Base-by-base conservation (phyloP, 2,329 filamentous ascomycete genomes). In the Paracoccidioides lutzii region DNA sequence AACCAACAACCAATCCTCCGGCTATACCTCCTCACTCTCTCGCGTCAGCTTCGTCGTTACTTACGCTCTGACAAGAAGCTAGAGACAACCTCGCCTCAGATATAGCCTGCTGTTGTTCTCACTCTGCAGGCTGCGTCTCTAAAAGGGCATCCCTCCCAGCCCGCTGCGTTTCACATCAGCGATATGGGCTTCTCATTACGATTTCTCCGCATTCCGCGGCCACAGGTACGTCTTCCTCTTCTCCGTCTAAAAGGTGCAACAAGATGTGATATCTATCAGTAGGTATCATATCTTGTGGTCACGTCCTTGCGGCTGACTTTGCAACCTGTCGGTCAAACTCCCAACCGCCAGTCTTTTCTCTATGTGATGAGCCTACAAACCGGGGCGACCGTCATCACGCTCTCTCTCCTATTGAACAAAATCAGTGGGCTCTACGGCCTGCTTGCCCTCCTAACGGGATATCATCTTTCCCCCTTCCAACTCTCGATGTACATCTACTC, bases 401-500 rank as follows among this genome's bases (percentile, higher is more conserved):
- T 93, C 59, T 83, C 87, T 9, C 81, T 95, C 60, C 78, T 94
- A 55, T 84, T 96, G 74, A 96, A 96, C 78, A 95, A 95, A 72
- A 81, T 90, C 62, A 91, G 88, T 52, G 90, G 90, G 57, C 78
- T 95, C 62, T 96, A 95, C 72, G 90, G 90, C 61, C 78, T 96
- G 45, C 84, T 96, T 62, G 90, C 90, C 57, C 81, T 95, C 62
- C 77, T 95, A 61, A 95, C 90, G 30, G 91, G 91, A 67, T 90
- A 88, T 71, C 78, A 85, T 63, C 82, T 95, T 59, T 90, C 88
- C 54, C 78, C 83, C 35, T 79, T 93, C 30, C 91, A 96, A 71
- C 79, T 95, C 56, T 87, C 86, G 57, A 93, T 94, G 78, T 96
- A 95, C 77, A 78, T 95, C 51, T 95, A 95, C 78, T 93, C 87